Evolutionary conservation across 371 early-diverging fungal genomes (phyloP).

Genomic region (Mortierella sp.): DNA sequence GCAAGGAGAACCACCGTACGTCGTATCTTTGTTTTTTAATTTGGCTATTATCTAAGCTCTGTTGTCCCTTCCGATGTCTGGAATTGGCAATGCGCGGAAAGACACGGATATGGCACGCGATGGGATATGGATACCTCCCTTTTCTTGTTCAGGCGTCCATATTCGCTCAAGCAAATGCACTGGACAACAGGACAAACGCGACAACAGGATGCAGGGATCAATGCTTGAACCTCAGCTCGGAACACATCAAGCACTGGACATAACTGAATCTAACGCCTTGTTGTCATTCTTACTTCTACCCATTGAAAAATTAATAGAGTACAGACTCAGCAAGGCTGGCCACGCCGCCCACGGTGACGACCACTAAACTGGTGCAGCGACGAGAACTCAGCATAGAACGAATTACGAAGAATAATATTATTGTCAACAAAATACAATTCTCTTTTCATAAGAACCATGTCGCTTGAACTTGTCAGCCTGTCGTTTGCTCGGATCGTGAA

Average conservation of each 20-base stretch:
- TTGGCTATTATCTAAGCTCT: background rate
- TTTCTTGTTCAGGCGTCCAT: background rate
- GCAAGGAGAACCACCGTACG: constrained; percentile 73
- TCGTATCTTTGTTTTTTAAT: background rate
- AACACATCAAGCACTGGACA: background rate
- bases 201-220: background rate
- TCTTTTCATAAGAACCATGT: background rate
- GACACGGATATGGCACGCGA: background rate
- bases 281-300: background rate
- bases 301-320: constrained; percentile 23
- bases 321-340: constrained; percentile 57
- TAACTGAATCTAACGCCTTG: background rate
- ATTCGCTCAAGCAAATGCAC: too few species aligned
- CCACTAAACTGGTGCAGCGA: constrained; percentile 21
- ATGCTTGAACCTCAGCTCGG: background rate
- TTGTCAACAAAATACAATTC: constrained; percentile 7
- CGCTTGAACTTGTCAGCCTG: background rate
- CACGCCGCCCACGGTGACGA: constrained; percentile 30
- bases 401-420: constrained; percentile 3
- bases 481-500: too few species aligned
- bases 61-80: background rate
- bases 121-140: background rate
- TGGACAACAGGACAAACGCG: background rate
- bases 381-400: constrained; percentile 8
- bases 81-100: background rate